Conservation (phyloP, 129 eudicot genomes). For the Flaveria linearis region DNA sequence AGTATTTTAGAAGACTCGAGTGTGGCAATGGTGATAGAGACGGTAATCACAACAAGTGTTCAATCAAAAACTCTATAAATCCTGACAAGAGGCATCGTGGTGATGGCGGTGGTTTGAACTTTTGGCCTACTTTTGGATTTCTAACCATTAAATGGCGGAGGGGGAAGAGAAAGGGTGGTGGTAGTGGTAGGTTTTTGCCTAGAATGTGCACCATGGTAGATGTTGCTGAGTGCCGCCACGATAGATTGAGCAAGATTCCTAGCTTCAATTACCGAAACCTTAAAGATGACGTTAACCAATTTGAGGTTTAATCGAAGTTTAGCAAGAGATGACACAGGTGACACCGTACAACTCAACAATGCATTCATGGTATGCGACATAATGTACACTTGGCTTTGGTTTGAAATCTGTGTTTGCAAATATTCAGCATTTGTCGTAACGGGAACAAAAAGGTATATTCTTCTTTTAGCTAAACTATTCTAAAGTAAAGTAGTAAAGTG, state of each 20-base stretch:
- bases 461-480: slow-evolving; percentile 23
- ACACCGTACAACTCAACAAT: not conserved
- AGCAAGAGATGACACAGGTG: no score
- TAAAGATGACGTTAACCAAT: slow-evolving; percentile 52
- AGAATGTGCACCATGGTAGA: slow-evolving; percentile 64
- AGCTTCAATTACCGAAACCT: slow-evolving; percentile 68
- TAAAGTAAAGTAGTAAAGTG: not conserved
- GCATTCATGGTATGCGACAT: not conserved
- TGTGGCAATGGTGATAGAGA: slow-evolving; percentile 23
- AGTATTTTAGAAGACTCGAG: slow-evolving; percentile 60
- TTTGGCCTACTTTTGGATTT: slow-evolving; percentile 52
- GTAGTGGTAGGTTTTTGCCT: slow-evolving; percentile 45
- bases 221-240: slow-evolving; percentile 49
- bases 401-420: slow-evolving; percentile 27
- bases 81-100: slow-evolving; percentile 13
- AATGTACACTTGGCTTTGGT: not conserved
- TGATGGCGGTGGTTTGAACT: slow-evolving; percentile 34
- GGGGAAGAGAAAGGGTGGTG: slow-evolving; percentile 57
- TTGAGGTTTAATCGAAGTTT: slow-evolving; percentile 28
- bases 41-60: slow-evolving; percentile 36
- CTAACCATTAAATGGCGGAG: slow-evolving; percentile 47
- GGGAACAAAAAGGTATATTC: slow-evolving; percentile 20
- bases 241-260: slow-evolving; percentile 43
- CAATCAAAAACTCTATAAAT: slow-evolving; percentile 19
- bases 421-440: slow-evolving; percentile 30